Percentiles rank a stretch among this genome's conserved stretches.
phyloP scores from a whole-genome alignment of 1,284 basidiomycete species.

The Leccinum ponderosum region DNA sequence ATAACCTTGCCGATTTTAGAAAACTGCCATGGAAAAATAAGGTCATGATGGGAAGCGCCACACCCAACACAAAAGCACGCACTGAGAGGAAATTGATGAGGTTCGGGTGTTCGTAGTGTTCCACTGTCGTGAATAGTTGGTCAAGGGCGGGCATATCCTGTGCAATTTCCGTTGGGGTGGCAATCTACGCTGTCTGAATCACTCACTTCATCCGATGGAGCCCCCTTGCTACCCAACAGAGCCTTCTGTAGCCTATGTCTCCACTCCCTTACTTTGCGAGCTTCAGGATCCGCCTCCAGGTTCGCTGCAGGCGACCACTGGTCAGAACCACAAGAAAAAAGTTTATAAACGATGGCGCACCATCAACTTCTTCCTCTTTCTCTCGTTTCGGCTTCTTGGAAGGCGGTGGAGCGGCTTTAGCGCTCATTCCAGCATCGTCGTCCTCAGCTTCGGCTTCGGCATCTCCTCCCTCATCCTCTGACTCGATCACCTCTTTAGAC shows the following conservation, averaged over 20 bases:
- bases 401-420: constrained; percentile 59
- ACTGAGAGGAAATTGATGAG: constrained; percentile 84
- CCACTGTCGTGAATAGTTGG: constrained; percentile 79
- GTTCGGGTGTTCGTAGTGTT: constrained; percentile 81
- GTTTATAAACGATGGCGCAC: constrained; percentile 26
- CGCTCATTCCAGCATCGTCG: constrained; percentile 52
- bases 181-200: constrained; percentile 1
- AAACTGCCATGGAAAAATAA: constrained; percentile 48
- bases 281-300: constrained; percentile 66
- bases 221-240: constrained; percentile 61
- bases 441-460: constrained; percentile 43
- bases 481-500: constrained; percentile 68
- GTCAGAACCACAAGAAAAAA: constrained; percentile 9
- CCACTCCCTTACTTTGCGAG: constrained; percentile 75
- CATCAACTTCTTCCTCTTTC: constrained; percentile 63
- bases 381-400: constrained; percentile 68
- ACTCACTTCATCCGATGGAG: constrained; percentile 49
- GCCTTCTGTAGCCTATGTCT: constrained; percentile 81
- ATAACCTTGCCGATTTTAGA: constrained; percentile 99
- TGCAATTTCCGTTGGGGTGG: constrained; percentile 11
- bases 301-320: constrained; percentile 37
- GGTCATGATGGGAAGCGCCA: constrained; percentile 19
- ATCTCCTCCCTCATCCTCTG: constrained; percentile 53
- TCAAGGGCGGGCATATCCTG: constrained; percentile 83
- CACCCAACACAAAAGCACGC: constrained; percentile 32